Evolutionary conservation across 768 basidiomycete species (phyloP), one percentile per base, ranked within the genome.

Genomic region (Russula olivacea): DNA sequence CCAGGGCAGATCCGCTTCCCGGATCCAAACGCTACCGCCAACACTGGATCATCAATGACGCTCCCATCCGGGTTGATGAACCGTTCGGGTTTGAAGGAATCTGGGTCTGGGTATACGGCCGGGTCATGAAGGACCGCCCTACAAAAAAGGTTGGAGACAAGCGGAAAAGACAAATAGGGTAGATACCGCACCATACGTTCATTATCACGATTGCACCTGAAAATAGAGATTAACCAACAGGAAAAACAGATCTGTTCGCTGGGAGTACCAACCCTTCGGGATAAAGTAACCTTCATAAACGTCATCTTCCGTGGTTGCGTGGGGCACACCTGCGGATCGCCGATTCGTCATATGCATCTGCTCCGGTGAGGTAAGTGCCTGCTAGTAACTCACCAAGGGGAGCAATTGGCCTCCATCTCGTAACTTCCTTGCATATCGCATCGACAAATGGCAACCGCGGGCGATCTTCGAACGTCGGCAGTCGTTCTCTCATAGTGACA

Each of bases 261-360:
- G 12, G 19, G 12, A 36, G 3, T 12, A 40, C 3, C 51, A 34
- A 32, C 69, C 71, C 49, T 72, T 73, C 4, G 71, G 70, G 5
- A 74, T 70, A 36, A 64, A 61, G 41, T 65, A 73, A 0, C 69
- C 72, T 47, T 71, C 55, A 58, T 71, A 73, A 3, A 69, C 57
- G 48, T 72, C 68, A 30, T 72, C 72, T 43, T 69, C 45, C 10
- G 45, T 56, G 6, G 59, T 21, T 11, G 53, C 40, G 55, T 72
- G 71, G 15, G 71, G 71, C 4, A 71, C 23, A 28, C 21, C 65
- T 66, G 19, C 41, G n/a, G 30, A 30, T 19, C 15, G 32, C 4
- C 28, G 28, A 28, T 28, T 28, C 28, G 28, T 36, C 36, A 36
- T 36, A 43, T 12, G 30, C 3, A 9, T 19, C 8, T 1, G 7